phyloP scores from a whole-genome alignment of 2,329 filamentous ascomycete genomes.

The Drechslerella coelobrocha region DNA sequence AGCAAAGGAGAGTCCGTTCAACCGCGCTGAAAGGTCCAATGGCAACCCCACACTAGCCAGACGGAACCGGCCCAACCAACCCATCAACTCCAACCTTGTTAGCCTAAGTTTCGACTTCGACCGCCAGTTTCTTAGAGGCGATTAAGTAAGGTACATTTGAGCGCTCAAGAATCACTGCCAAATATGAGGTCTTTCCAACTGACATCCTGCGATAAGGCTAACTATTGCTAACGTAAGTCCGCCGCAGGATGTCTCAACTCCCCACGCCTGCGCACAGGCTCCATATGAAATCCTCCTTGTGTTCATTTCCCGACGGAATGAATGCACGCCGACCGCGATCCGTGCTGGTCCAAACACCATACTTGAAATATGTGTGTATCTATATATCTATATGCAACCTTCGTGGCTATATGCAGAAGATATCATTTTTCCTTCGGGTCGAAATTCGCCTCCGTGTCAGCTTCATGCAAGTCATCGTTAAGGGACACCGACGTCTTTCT shows the following conservation, averaged over 20 bases:
- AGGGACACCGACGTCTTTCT: neutral
- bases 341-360: neutral
- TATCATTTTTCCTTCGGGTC: conserved; percentile 7
- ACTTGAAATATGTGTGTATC: neutral
- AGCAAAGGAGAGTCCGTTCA: conserved; percentile 10
- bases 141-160: neutral
- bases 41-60: neutral
- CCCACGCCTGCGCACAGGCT: conserved; percentile 22
- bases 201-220: conserved; percentile 33
- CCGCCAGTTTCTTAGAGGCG: neutral
- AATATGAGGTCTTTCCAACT: conserved; percentile 4
- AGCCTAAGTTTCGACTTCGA: too few species aligned
- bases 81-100: too few species aligned
- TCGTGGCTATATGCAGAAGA: neutral
- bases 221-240: conserved; percentile 6
- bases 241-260: conserved; percentile 26
- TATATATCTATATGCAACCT: neutral
- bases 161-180: neutral
- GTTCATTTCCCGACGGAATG: conserved; percentile 7
- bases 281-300: neutral
- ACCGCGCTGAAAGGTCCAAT: conserved; percentile 5
- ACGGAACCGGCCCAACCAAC: neutral
- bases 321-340: conserved; percentile 2
- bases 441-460: conserved; percentile 20
- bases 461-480: conserved; percentile 28